Percentiles rank a stretch among this genome's conserved stretches.
Evolutionary conservation across 768 basidiomycete species (phyloP).

Genomic region (Tulasnella sp.): DNA sequence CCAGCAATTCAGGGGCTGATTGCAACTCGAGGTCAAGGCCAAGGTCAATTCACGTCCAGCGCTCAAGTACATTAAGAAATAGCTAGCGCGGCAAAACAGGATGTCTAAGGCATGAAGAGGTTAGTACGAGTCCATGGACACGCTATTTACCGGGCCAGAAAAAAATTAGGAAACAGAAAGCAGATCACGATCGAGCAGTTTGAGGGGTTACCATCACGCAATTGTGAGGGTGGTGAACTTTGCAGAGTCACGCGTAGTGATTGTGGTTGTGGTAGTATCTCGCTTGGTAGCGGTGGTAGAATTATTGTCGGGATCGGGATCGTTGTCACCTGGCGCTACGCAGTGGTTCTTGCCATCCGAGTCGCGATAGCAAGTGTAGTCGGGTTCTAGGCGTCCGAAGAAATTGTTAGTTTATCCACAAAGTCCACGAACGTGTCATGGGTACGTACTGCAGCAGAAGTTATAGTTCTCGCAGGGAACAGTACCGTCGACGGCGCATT

Average conservation of each 20-base stretch:
- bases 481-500: background rate
- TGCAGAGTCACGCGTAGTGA: no score
- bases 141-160: no score
- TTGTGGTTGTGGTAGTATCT: background rate
- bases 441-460: conserved; percentile 1
- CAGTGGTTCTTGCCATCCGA: background rate
- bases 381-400: background rate
- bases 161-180: no score
- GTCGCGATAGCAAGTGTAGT: background rate
- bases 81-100: background rate
- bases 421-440: background rate
- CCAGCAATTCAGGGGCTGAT: background rate
- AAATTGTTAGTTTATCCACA: background rate
- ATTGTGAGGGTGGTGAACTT: no score
- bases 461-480: conserved; percentile 3
- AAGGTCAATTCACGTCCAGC: background rate
- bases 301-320: no score
- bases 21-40: background rate
- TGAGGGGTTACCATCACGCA: no score
- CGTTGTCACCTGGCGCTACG: background rate
- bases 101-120: background rate
- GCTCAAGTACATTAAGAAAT: background rate
- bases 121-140: background rate
- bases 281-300: background rate
- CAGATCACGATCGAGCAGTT: no score